phyloP scores from a whole-genome alignment of 2,329 filamentous ascomycete genomes.

The Trichoderma simmonsii region DNA sequence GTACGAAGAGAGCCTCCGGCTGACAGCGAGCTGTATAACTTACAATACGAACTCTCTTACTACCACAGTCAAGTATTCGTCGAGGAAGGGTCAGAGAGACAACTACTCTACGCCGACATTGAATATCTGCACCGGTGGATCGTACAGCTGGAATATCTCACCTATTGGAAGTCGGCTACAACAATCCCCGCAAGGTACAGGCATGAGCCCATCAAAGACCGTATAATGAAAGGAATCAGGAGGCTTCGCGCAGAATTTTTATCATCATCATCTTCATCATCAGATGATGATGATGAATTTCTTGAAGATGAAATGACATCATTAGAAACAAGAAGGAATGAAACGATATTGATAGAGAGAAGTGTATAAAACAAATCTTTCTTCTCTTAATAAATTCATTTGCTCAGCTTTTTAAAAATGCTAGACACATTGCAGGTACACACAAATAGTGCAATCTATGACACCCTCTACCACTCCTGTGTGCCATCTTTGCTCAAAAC shows the following conservation, averaged over 20 bases:
- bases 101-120: constrained; percentile 18
- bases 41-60: not conserved
- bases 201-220: not conserved
- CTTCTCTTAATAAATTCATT: not conserved
- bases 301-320: not conserved
- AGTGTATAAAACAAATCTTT: not conserved
- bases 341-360: not conserved
- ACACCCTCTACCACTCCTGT: constrained; percentile 32
- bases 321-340: not conserved
- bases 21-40: not conserved
- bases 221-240: not conserved
- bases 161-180: not conserved
- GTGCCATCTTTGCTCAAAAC: constrained; percentile 31
- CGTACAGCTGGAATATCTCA: constrained; percentile 15
- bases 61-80: not conserved
- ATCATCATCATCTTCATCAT: no score
- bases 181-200: not conserved
- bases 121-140: constrained; percentile 20
- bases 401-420: not conserved
- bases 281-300: not conserved
- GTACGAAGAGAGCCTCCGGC: not conserved
- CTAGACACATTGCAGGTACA: not conserved
- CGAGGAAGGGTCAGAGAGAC: not conserved
- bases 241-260: not conserved
- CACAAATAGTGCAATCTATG: not conserved